Conservation (phyloP, 2,329 filamentous ascomycete genomes). For the Calonectria pteridis region DNA sequence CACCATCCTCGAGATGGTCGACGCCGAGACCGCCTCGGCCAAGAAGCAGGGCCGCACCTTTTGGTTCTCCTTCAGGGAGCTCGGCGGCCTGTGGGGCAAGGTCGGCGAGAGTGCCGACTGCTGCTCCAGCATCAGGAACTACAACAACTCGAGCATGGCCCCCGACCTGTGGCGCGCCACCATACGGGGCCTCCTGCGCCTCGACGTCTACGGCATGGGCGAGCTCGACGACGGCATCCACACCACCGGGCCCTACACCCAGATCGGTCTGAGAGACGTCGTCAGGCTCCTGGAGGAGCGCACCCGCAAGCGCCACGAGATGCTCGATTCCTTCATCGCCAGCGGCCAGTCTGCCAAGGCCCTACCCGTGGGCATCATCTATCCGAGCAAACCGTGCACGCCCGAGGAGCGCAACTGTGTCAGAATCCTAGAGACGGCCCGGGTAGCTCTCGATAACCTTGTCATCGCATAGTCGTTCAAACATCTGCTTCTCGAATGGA, state of each 20-base stretch:
- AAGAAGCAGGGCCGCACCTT: constrained; percentile 56
- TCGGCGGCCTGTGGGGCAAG: constrained; percentile 63
- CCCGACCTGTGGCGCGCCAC: constrained; percentile 67
- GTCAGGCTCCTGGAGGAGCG: constrained; percentile 65
- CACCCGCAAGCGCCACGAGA: constrained; percentile 61
- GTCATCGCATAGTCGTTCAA: constrained; percentile 61
- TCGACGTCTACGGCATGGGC: constrained; percentile 69
- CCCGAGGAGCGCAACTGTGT: constrained; percentile 58
- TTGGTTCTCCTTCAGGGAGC: constrained; percentile 58
- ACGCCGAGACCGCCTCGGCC: constrained; percentile 62
- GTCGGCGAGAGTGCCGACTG: constrained; percentile 40
- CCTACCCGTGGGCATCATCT: constrained; percentile 45
- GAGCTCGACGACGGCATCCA: constrained; percentile 31
- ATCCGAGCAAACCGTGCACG: constrained; percentile 42
- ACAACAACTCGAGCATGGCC: constrained; percentile 60
- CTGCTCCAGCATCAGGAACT: constrained; percentile 47
- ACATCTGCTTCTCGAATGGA: background rate
- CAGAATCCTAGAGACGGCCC: constrained; percentile 66
- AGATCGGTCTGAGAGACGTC: constrained; percentile 67
- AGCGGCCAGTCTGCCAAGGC: constrained; percentile 49
- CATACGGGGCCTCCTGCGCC: constrained; percentile 65
- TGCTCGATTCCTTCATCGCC: constrained; percentile 60
- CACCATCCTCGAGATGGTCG: constrained; percentile 66
- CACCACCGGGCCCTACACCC: constrained; percentile 41
- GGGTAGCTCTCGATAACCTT: constrained; percentile 65